Evolutionary conservation across 192 early-diverging fungal species (phyloP).

Genomic region (Phycomyces blakesleeanus): DNA sequence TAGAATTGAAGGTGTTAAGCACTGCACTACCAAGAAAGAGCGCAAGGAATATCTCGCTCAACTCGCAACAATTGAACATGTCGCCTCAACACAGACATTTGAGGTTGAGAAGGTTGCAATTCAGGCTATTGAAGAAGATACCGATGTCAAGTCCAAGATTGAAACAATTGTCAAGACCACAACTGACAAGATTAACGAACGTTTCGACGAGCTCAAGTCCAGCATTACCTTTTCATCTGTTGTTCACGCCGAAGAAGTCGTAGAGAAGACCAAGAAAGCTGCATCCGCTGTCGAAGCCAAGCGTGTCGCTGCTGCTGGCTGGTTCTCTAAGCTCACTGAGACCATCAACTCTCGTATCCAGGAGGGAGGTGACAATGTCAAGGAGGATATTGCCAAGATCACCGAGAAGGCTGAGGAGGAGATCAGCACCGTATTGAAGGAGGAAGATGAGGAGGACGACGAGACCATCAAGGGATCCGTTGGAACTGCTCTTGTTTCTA

Average conservation of each 20-base stretch:
- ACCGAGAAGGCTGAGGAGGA: conserved; percentile 1
- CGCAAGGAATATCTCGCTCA: conserved; percentile 3
- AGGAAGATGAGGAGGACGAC: conserved; percentile 11
- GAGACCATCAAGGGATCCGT: neutral
- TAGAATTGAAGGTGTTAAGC: neutral
- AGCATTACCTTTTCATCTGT: neutral
- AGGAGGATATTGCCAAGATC: conserved; percentile 14
- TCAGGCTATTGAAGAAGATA: conserved; percentile 1
- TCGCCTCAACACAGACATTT: conserved; percentile 7
- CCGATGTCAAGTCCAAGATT: conserved; percentile 4
- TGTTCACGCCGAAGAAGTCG: neutral
- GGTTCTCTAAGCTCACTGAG: conserved; percentile 1
- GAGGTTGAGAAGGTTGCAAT: conserved; percentile 20
- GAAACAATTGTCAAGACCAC: neutral
- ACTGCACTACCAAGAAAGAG: conserved; percentile 1
- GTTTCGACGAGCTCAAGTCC: conserved; percentile 11
- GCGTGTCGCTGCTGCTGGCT: conserved; percentile 2
- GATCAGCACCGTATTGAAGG: conserved; percentile 11
- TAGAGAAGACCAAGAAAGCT: conserved; percentile 10
- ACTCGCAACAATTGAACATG: conserved; percentile 1
- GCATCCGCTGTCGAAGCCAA: conserved; percentile 11
- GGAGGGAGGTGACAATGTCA: conserved; percentile 11
- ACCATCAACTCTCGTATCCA: conserved; percentile 7
- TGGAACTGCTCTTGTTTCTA: neutral
- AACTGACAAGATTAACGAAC: conserved; percentile 5